Base-by-base conservation (phyloP, 148 eudicot species). In the Rhododendron williamsianum region DNA sequence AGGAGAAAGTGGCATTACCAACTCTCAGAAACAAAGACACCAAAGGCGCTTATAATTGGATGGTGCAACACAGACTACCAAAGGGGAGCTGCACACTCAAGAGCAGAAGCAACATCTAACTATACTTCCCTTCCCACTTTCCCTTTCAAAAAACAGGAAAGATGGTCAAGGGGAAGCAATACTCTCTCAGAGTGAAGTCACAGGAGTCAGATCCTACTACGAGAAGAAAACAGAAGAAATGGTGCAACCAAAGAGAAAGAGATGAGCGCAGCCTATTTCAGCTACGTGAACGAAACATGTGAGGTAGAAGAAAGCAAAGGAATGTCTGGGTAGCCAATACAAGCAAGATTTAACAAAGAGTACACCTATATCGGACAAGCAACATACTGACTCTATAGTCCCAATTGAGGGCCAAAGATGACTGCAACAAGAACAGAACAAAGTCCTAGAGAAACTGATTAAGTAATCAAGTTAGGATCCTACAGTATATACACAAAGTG, bases 71-170 rank as follows among this genome's bases (percentile, higher is more conserved):
- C 43, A 56, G 86, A 76, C 38, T 13, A 83, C 25, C 49, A 27
- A 54, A 81, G 27, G 85, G 84, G 27, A 43, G 73, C 73, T 7
- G 36, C 35, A 67, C 35, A 41, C 49, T 51, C 72, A 82, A 77
- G 83, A 82, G 80, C 23, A 81, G 41, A 73, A 63, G 84, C 56
- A 0, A 78, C 11, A 52, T 71, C 81, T 51, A 84, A 85, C 67
- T 83, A 87, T 86, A 82, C 80, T 86, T 45, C 89, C 89, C 86
- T 85, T 84, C 88, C 93, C 91, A 90, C 87, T 92, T 92, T 84
- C 90, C 88, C 90, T 91, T 78, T 85, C 35, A 91, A 95, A 95
- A 95, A 89, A 89, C 89, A 87, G 92, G 87, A 86, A 89, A 91
- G 82, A 67, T 82, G 91, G 88, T 21, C 84, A 88, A 90, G 81